phyloP scores from a whole-genome alignment of 306 rosid species.

The Hippophae rhamnoides region DNA sequence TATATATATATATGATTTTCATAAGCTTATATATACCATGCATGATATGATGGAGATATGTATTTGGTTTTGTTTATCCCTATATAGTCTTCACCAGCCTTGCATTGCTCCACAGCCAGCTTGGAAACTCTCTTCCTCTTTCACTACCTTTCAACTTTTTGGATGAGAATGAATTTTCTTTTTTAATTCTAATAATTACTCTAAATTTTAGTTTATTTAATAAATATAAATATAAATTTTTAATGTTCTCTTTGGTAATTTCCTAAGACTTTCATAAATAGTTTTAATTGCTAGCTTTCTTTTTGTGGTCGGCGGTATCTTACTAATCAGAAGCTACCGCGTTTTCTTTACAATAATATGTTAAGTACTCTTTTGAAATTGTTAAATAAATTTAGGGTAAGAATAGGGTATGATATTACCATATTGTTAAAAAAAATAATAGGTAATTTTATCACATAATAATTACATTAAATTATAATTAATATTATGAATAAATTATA shows the following conservation, averaged over 20 bases:
- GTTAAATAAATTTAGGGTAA: too few species aligned
- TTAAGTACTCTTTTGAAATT: too few species aligned
- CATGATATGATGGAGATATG: constrained; percentile 33
- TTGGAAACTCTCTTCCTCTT: constrained; percentile 24
- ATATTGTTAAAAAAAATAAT: too few species aligned
- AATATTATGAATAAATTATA: not conserved
- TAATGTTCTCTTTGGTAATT: constrained; percentile 4
- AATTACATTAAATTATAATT: too few species aligned
- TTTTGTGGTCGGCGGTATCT: constrained; percentile 21
- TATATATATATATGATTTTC: not conserved
- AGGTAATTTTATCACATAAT: too few species aligned
- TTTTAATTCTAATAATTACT: not conserved
- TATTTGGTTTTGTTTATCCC: constrained; percentile 26
- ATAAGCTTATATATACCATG: constrained; percentile 25
- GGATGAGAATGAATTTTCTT: constrained; percentile 21
- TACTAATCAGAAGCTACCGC: constrained; percentile 12
- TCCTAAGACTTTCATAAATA: constrained; percentile 22
- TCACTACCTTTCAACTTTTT: constrained; percentile 29
- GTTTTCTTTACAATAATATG: not conserved
- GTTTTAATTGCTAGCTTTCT: not conserved
- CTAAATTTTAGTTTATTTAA: constrained; percentile 3
- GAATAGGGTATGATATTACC: too few species aligned
- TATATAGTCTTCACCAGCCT: constrained; percentile 37
- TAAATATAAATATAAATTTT: not conserved
- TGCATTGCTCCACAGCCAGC: constrained; percentile 64